phyloP scores from a whole-genome alignment of 2,329 filamentous ascomycete genomes.

The Aspergillus fructus region DNA sequence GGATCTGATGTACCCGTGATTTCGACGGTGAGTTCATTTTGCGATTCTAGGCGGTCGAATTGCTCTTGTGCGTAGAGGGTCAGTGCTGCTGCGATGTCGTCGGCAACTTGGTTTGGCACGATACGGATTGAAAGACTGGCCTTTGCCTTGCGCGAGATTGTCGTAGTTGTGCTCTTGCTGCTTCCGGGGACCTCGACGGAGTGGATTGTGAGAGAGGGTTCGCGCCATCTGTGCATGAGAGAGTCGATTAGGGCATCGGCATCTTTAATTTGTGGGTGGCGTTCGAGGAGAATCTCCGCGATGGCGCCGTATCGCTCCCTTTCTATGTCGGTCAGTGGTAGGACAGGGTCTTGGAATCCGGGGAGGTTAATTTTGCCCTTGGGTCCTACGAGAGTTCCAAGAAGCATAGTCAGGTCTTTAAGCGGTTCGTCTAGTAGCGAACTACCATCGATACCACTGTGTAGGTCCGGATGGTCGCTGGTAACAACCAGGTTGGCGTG shows the following conservation, averaged over 20 bases:
- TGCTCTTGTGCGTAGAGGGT: conserved; percentile 66
- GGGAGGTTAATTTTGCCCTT: conserved; percentile 82
- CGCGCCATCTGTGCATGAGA: conserved; percentile 91
- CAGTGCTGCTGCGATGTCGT: conserved; percentile 69
- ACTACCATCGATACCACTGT: conserved; percentile 96
- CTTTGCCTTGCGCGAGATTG: conserved; percentile 82
- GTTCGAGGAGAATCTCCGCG: conserved; percentile 69
- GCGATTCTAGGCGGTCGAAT: conserved; percentile 73
- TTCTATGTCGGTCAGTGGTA: conserved; percentile 72
- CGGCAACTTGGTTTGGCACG: conserved; percentile 88
- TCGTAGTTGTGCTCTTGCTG: conserved; percentile 76
- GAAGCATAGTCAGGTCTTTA: conserved; percentile 81
- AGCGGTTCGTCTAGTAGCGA: conserved; percentile 85
- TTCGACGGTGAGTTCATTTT: conserved; percentile 75
- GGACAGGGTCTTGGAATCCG: conserved; percentile 82
- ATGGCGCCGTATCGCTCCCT: conserved; percentile 82
- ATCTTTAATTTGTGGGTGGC: conserved; percentile 64
- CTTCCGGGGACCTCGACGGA: conserved; percentile 82
- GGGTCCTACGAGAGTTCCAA: conserved; percentile 77
- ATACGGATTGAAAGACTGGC: conserved; percentile 87
- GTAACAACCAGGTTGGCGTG: conserved; percentile 89
- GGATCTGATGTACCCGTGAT: conserved; percentile 94
- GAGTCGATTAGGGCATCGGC: conserved; percentile 74
- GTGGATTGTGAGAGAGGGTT: conserved; percentile 92
- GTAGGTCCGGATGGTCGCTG: conserved; percentile 81